phyloP scores from a whole-genome alignment of 176 grass and related monocot species.

The Triticum turgidum region DNA sequence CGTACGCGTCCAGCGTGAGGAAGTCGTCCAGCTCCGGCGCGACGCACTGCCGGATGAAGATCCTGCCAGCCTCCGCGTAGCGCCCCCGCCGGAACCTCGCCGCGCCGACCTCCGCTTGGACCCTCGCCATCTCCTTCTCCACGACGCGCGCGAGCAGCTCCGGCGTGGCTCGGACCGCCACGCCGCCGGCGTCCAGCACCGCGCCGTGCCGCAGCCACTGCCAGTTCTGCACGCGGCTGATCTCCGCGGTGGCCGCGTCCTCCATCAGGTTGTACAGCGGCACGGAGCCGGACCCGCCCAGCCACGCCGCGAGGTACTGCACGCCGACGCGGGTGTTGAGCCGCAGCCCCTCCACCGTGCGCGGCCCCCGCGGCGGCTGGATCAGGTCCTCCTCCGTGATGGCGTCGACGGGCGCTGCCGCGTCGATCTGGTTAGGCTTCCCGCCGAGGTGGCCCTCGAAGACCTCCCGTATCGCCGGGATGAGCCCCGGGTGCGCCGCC shows the following conservation, averaged over 20 bases:
- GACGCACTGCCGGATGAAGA: constrained; percentile 69
- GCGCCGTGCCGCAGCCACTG: constrained; percentile 79
- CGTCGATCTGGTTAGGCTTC: constrained; percentile 67
- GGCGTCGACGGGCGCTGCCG: constrained; percentile 25
- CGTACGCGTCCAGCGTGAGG: constrained; percentile 85
- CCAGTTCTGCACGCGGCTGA: constrained; percentile 95
- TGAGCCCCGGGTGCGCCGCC: constrained; percentile 95
- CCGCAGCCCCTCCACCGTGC: constrained; percentile 77
- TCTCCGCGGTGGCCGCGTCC: constrained; percentile 95
- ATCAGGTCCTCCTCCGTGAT: constrained; percentile 74
- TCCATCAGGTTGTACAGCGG: constrained; percentile 97
- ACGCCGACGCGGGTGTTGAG: constrained; percentile 84
- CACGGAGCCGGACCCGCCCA: constrained; percentile 69
- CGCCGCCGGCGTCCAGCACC: constrained; percentile 51
- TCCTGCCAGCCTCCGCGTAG: constrained; percentile 63
- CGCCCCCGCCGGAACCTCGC: constrained; percentile 50
- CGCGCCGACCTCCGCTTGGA: constrained; percentile 57
- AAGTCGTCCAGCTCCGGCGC: constrained; percentile 83
- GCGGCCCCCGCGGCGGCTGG: constrained; percentile 51
- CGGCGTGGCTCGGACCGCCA: constrained; percentile 45
- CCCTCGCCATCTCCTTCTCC: constrained; percentile 78
- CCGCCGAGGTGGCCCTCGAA: constrained; percentile 64
- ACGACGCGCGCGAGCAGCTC: constrained; percentile 75
- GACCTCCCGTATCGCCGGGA: constrained; percentile 69
- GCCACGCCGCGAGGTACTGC: constrained; percentile 87